A percentile compares a stretch with the other conserved stretches of the same genome.
Conservation (phyloP, 2,329 filamentous ascomycete genomes). For the Hymenoscyphus fraxineus region DNA sequence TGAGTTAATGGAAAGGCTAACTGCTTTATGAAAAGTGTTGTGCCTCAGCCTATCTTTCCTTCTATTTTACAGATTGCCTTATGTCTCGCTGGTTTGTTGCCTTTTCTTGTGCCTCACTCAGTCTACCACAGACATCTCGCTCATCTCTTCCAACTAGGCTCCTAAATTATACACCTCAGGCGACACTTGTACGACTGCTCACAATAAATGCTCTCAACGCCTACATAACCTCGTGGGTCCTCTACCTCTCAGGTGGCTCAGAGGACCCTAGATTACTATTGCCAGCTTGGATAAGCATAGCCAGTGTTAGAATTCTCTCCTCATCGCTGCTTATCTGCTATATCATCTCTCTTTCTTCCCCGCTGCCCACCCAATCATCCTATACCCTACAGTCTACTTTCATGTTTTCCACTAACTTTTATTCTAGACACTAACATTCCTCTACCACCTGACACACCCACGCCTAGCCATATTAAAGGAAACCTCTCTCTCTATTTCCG, state of each 20-base stretch:
- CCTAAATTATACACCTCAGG: constrained; percentile 76
- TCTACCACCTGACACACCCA: constrained; percentile 74
- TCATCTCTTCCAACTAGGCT: constrained; percentile 50
- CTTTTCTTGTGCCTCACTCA: not conserved
- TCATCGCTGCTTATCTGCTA: constrained; percentile 3
- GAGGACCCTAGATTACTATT: constrained; percentile 67
- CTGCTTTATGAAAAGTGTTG: constrained; percentile 52
- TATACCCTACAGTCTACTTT: not conserved
- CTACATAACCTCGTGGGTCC: constrained; percentile 69
- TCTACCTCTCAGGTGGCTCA: constrained; percentile 66
- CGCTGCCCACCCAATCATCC: not conserved
- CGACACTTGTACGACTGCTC: constrained; percentile 74
- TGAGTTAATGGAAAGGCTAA: not conserved
- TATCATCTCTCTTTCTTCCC: not conserved
- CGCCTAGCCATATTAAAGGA: constrained; percentile 78
- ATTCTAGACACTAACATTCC: constrained; percentile 63
- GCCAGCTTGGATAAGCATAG: constrained; percentile 74
- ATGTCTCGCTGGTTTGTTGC: constrained; percentile 71
- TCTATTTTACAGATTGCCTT: constrained; percentile 79
- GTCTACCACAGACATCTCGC: not conserved
- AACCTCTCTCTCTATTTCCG: constrained; percentile 71
- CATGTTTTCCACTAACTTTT: not conserved
- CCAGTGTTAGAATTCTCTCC: constrained; percentile 51
- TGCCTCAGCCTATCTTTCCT: constrained; percentile 73
- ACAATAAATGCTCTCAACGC: constrained; percentile 72